Percentiles rank a stretch among this genome's conserved stretches.
Evolutionary conservation across 441 rosid species (phyloP).

Genomic region (Euphorbia neoarborescens): DNA sequence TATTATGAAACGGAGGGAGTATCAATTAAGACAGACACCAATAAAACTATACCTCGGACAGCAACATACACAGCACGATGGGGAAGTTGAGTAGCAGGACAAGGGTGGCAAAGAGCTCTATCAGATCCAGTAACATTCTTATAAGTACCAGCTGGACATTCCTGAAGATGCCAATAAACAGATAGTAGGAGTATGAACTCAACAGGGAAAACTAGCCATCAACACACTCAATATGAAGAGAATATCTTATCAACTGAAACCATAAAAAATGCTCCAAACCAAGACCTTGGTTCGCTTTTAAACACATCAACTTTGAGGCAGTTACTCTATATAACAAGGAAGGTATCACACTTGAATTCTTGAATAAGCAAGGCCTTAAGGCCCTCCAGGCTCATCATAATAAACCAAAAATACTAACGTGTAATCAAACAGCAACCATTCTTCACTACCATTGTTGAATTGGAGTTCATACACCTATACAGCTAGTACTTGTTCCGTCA

Average conservation of each 20-base stretch:
- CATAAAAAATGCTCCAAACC: neutral
- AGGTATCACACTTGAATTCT: neutral
- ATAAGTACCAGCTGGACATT: constrained; percentile 88
- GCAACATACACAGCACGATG: constrained; percentile 67
- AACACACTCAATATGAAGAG: neutral
- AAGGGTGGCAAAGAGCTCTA: constrained; percentile 59
- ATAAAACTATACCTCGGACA: constrained; percentile 62
- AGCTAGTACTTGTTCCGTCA: neutral
- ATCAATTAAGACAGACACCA: neutral
- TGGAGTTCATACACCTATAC: neutral
- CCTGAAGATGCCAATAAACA: constrained; percentile 45
- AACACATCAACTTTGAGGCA: neutral
- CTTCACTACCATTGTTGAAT: neutral
- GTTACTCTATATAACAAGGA: neutral
- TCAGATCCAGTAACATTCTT: constrained; percentile 90
- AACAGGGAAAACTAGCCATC: neutral
- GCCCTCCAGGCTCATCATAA: neutral
- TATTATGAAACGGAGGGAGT: no score
- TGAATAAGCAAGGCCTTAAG: neutral
- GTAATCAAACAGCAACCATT: constrained; percentile 1
- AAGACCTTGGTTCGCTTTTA: neutral
- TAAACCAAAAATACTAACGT: neutral
- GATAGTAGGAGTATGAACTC: neutral
- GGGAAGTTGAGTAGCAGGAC: constrained; percentile 79
- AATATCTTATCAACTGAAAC: constrained; percentile 3